These are phyloP conservation scores for Phaseolus coccineus DNA, from an alignment of 331 rosid genomes.

Conservation along the genomic window DNA sequence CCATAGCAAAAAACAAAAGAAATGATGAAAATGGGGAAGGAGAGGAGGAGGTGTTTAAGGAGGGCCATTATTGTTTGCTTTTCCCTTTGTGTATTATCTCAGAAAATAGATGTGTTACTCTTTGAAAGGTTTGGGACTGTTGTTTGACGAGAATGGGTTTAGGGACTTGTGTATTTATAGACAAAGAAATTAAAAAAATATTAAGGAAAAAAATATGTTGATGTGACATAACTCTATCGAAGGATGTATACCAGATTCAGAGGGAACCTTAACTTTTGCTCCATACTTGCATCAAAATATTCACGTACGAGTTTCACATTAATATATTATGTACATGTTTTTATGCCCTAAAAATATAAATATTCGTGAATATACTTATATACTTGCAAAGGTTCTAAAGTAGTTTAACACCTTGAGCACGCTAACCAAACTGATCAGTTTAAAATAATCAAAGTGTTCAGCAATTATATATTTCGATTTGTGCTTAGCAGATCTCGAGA, in stretches of 20 bases:
- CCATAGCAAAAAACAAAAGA: slow-evolving; percentile 46
- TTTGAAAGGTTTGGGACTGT: slow-evolving; percentile 29
- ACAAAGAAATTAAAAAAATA: background rate
- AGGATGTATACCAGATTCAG: slow-evolving; percentile 25
- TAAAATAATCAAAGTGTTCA: too few relatives aligned
- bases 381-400: too few relatives aligned
- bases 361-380: background rate
- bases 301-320: background rate
- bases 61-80: slow-evolving; percentile 47
- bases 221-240: slow-evolving; percentile 8
- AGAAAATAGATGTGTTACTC: slow-evolving; percentile 4
- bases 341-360: background rate
- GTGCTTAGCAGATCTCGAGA: too few relatives aligned
- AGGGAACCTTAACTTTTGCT: slow-evolving; percentile 47
- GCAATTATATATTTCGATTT: too few relatives aligned
- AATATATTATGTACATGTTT: background rate
- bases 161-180: slow-evolving; percentile 52
- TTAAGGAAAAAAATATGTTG: background rate
- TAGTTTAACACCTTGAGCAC: too few relatives aligned
- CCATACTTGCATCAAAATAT: slow-evolving; percentile 16
- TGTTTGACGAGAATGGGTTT: slow-evolving; percentile 34
- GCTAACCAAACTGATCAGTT: too few relatives aligned
- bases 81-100: slow-evolving; percentile 5
- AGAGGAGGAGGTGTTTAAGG: slow-evolving; percentile 32
- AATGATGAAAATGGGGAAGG: slow-evolving; percentile 40